Conservation (phyloP, 768 basidiomycete species). For the Tulasnella sp. region DNA sequence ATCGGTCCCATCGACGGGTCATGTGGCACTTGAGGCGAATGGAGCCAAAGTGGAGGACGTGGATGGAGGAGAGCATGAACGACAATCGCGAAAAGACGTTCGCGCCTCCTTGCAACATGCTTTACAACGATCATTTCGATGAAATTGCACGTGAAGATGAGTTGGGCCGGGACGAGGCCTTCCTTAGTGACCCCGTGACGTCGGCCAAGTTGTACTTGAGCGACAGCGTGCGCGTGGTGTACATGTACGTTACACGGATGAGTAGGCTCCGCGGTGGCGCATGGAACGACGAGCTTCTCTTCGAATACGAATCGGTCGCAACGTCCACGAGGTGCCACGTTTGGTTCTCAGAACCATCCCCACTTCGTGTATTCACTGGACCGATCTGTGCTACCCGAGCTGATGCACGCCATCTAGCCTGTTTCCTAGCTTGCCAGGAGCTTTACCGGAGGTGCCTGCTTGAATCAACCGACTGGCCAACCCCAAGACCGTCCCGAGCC, state of each 20-base stretch:
- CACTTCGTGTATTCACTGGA: constrained; percentile 35
- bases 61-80: constrained; percentile 43
- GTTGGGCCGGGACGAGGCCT: constrained; percentile 29
- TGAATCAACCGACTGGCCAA: constrained; percentile 32
- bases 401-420: constrained; percentile 49
- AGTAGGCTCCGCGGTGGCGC: neutral
- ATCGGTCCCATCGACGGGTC: constrained; percentile 43
- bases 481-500: constrained; percentile 16
- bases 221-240: constrained; percentile 47
- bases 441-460: constrained; percentile 42
- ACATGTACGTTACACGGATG: constrained; percentile 34
- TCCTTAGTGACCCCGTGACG: constrained; percentile 51
- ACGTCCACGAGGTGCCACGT: constrained; percentile 20
- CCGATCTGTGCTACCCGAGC: constrained; percentile 35
- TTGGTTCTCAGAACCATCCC: too few relatives aligned
- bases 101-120: constrained; percentile 37
- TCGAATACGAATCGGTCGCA: constrained; percentile 37
- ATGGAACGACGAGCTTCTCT: constrained; percentile 28
- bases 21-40: constrained; percentile 35
- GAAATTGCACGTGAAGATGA: constrained; percentile 42
- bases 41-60: constrained; percentile 34
- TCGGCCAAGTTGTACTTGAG: constrained; percentile 46
- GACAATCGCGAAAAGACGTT: constrained; percentile 28
- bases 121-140: constrained; percentile 33
- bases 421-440: constrained; percentile 42